Percentiles rank a stretch among this genome's conserved stretches.
Evolutionary conservation across 352 stramenopile species (phyloP).

Genomic region (Pythium guiyangense): DNA sequence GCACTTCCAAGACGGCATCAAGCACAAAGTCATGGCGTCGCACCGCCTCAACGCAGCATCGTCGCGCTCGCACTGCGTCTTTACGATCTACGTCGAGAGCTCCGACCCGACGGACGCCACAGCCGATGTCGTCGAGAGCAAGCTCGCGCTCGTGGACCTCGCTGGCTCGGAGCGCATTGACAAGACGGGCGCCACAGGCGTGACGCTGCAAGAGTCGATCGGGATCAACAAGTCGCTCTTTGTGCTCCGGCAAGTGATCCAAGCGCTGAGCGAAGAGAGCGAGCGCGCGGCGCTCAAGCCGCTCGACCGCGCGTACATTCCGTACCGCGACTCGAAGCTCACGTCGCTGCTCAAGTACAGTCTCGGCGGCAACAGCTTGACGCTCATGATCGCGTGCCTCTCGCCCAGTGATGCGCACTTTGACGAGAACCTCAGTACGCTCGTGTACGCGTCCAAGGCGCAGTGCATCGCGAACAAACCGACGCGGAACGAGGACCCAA

Average conservation of each 20-base stretch:
- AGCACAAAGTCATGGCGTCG: conserved; percentile 62
- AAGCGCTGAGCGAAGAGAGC: conserved; percentile 39
- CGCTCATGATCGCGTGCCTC: conserved; percentile 63
- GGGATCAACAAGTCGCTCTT: conserved; percentile 70
- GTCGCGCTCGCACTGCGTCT: conserved; percentile 50
- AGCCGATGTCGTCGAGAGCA: conserved; percentile 36
- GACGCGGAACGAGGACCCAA: conserved; percentile 45
- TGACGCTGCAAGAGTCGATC: conserved; percentile 52
- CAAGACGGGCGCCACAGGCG: conserved; percentile 47
- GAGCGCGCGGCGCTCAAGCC: not conserved
- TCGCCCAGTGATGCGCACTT: conserved; percentile 44
- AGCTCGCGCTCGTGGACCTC: conserved; percentile 60
- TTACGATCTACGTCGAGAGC: conserved; percentile 54
- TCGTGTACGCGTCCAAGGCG: conserved; percentile 53
- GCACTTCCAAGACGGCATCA: conserved; percentile 50
- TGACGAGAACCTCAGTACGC: conserved; percentile 64
- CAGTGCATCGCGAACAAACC: conserved; percentile 54
- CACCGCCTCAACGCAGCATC: conserved; percentile 50
- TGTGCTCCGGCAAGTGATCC: conserved; percentile 51
- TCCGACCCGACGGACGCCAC: conserved; percentile 23
- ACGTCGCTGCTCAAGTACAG: conserved; percentile 58
- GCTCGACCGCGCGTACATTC: conserved; percentile 27
- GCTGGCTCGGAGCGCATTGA: conserved; percentile 55
- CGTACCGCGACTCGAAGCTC: conserved; percentile 63
- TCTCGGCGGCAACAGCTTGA: conserved; percentile 56